Evolutionary conservation across 495 filamentous ascomycete species (phyloP).

Genomic region (Oidiodendron maius): DNA sequence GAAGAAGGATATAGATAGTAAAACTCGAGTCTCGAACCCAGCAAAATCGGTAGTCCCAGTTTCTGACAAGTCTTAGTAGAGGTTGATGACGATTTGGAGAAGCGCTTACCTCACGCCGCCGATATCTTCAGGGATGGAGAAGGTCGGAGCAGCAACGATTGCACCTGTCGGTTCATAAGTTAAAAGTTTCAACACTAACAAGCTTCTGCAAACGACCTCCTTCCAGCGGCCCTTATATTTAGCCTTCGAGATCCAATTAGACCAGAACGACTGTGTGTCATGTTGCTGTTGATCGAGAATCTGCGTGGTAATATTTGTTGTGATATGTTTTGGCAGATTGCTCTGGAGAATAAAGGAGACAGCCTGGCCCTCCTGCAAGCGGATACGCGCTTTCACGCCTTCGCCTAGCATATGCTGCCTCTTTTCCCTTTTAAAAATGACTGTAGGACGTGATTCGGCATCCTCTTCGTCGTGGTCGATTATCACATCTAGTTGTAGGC

Average conservation of each 20-base stretch:
- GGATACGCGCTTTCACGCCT: slow-evolving; percentile 52
- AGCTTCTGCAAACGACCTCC: slow-evolving; percentile 59
- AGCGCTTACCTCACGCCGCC: too few species aligned
- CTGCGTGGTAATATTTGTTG: slow-evolving; percentile 41
- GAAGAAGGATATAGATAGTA: slow-evolving; percentile 68
- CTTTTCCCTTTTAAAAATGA: slow-evolving; percentile 46
- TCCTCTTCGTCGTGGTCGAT: slow-evolving; percentile 52
- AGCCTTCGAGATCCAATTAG: slow-evolving; percentile 62
- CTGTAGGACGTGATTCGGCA: slow-evolving; percentile 34
- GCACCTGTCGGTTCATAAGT: slow-evolving; percentile 60
- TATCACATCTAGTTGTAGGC: slow-evolving; percentile 59
- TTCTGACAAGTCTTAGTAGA: too few species aligned
- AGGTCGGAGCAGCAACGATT: slow-evolving; percentile 50
- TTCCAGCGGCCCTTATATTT: slow-evolving; percentile 65
- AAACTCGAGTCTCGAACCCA: slow-evolving; percentile 73
- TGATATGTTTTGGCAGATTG: slow-evolving; percentile 44
- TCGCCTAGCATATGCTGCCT: slow-evolving; percentile 46
- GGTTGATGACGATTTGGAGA: too few species aligned
- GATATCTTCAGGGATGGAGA: slow-evolving; percentile 68
- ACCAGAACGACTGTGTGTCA: slow-evolving; percentile 62
- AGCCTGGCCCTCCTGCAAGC: slow-evolving; percentile 56
- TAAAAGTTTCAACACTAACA: slow-evolving; percentile 67
- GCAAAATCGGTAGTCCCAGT: slow-evolving; percentile 72
- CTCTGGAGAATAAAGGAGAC: slow-evolving; percentile 61
- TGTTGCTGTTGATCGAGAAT: slow-evolving; percentile 55